These are phyloP conservation scores for Nicotiana otophora DNA, from an alignment of 257 asterid genomes.

Conservation along the genomic window DNA sequence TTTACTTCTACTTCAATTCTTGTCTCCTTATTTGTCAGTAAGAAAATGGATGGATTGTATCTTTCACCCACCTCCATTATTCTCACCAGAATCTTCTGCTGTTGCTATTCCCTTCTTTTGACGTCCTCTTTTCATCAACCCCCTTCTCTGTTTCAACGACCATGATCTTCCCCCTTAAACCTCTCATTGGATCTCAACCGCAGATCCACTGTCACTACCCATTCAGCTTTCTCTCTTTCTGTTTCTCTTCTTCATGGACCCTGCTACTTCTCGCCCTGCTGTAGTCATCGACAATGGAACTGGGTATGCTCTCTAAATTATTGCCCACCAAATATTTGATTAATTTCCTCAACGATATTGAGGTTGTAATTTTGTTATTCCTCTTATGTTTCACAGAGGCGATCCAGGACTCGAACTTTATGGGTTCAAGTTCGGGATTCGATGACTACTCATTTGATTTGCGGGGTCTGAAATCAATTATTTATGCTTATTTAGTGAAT, in stretches of 20 bases:
- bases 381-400: too few species aligned
- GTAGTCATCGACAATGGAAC: slow-evolving; percentile 96
- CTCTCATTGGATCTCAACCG: slow-evolving; percentile 38
- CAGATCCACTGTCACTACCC: slow-evolving; percentile 27
- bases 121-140: slow-evolving; percentile 33
- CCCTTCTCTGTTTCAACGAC: slow-evolving; percentile 27
- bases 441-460: too few species aligned
- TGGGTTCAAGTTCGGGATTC: too few species aligned
- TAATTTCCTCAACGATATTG: slow-evolving; percentile 19
- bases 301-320: slow-evolving; percentile 44
- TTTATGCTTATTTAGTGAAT: too few species aligned
- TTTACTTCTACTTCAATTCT: slow-evolving; percentile 5
- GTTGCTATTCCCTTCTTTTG: not conserved
- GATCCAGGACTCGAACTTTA: too few species aligned
- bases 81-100: not conserved
- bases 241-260: slow-evolving; percentile 51
- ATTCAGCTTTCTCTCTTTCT: not conserved
- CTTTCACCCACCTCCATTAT: slow-evolving; percentile 13
- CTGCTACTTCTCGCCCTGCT: slow-evolving; percentile 76
- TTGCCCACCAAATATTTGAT: slow-evolving; percentile 23
- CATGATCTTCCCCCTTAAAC: slow-evolving; percentile 48
- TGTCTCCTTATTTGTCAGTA: not conserved
- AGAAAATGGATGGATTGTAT: slow-evolving; percentile 29
- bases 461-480: too few species aligned
- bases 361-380: not conserved